Evolutionary conservation across 202 grass and related monocot genomes (phyloP).

Genomic region (Zoysia matrella): DNA sequence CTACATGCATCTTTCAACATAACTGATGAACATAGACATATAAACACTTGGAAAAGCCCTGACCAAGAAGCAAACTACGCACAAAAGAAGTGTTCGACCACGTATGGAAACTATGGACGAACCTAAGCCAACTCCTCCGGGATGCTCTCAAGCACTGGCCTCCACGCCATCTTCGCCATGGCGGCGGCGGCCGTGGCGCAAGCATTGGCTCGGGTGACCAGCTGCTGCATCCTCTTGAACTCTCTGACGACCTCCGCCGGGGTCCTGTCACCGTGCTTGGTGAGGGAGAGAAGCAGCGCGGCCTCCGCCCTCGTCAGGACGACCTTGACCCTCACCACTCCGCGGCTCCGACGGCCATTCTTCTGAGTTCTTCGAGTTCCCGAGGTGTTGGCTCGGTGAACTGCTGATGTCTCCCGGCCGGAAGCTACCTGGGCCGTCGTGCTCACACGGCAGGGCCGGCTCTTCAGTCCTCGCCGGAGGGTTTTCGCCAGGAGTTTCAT

Average conservation of each 20-base stretch:
- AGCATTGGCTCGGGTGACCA: neutral
- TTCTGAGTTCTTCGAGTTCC: neutral
- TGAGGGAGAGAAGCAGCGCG: constrained; percentile 50
- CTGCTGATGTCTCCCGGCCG: neutral
- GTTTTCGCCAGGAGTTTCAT: constrained; percentile 34
- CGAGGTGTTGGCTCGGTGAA: neutral
- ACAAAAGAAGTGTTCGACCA: neutral
- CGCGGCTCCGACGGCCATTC: neutral
- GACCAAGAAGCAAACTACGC: neutral
- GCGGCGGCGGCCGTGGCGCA: neutral
- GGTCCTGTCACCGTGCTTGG: constrained; percentile 38
- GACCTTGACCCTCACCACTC: constrained; percentile 57
- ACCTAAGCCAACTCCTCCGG: constrained; percentile 47
- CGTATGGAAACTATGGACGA: neutral
- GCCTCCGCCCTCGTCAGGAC: constrained; percentile 67
- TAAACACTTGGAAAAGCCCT: neutral
- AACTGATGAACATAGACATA: neutral
- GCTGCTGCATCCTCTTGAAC: constrained; percentile 36
- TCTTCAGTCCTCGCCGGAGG: constrained; percentile 21
- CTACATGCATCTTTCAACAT: neutral
- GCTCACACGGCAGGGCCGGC: neutral
- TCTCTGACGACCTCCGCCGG: constrained; percentile 44
- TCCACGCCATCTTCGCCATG: constrained; percentile 31
- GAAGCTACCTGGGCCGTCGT: neutral
- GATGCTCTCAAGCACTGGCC: constrained; percentile 62